A percentile compares a stretch with the other conserved stretches of the same genome.
Conservation (phyloP, 2,329 filamentous ascomycete genomes). For the Alternaria sp. region DNA sequence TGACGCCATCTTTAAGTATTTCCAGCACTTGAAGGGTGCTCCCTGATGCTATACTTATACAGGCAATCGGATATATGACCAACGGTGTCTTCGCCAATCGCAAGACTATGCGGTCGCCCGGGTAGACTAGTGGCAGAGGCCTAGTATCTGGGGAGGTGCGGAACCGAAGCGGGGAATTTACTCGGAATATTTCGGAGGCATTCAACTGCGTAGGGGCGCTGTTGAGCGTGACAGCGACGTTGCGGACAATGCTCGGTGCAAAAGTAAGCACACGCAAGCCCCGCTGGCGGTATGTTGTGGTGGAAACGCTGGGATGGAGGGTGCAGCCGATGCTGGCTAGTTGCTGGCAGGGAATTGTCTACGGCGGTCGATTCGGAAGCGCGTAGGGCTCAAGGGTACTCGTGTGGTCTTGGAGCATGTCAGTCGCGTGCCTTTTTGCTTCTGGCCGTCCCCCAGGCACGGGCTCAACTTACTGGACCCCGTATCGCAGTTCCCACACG, state of each 20-base stretch:
- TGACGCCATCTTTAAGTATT: conserved; percentile 35
- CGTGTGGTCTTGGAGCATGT: conserved; percentile 18
- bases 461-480: conserved; percentile 20
- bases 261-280: conserved; percentile 7
- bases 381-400: conserved; percentile 12
- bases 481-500: conserved; percentile 28
- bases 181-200: conserved; percentile 28
- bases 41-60: conserved; percentile 10
- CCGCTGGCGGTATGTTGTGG: background rate
- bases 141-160: conserved; percentile 23
- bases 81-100: conserved; percentile 19
- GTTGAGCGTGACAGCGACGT: background rate
- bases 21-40: background rate
- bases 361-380: conserved; percentile 6
- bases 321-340: background rate
- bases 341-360: background rate
- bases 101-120: conserved; percentile 21
- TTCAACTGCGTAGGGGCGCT: conserved; percentile 12
- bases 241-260: conserved; percentile 3
- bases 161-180: conserved; percentile 32
- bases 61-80: conserved; percentile 21
- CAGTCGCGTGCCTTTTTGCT: conserved; percentile 16
- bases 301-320: background rate
- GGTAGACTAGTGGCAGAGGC: conserved; percentile 27
- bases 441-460: background rate